Percentiles rank a stretch among this genome's conserved stretches.
Evolutionary conservation across 306 rosid genomes (phyloP).

Genomic region (Cicer chorassanicum): DNA sequence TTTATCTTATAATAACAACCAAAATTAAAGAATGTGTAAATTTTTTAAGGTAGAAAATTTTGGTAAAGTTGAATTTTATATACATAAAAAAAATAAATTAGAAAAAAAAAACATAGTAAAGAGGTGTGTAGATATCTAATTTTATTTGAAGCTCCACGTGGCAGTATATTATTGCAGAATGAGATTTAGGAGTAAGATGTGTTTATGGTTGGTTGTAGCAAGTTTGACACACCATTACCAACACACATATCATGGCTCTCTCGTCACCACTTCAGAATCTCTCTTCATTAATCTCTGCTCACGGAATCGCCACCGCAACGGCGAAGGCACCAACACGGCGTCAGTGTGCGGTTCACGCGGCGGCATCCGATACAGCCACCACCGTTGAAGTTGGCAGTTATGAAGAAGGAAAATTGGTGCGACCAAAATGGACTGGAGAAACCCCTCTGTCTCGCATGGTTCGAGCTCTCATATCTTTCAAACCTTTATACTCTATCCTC

Average conservation of each 20-base stretch:
- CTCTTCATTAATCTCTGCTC: slow-evolving; percentile 37
- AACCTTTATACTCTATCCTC: slow-evolving; percentile 68
- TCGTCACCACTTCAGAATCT: slow-evolving; percentile 47
- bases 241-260: slow-evolving; percentile 47
- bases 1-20: too few relatives aligned
- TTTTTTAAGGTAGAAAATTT: too few relatives aligned
- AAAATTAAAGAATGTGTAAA: too few relatives aligned
- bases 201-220: neutral
- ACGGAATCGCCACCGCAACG: slow-evolving; percentile 35
- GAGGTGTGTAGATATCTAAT: neutral
- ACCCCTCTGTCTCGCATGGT: slow-evolving; percentile 67
- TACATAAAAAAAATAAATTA: too few relatives aligned
- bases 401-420: slow-evolving; percentile 56
- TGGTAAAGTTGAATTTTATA: too few relatives aligned
- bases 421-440: slow-evolving; percentile 63
- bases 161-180: neutral
- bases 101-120: too few relatives aligned
- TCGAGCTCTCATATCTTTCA: slow-evolving; percentile 59
- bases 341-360: slow-evolving; percentile 34
- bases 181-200: slow-evolving; percentile 31
- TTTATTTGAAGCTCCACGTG: slow-evolving; percentile 40
- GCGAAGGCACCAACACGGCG: slow-evolving; percentile 2
- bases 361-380: slow-evolving; percentile 45
- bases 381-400: slow-evolving; percentile 29
- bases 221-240: neutral